Base-by-base conservation (phyloP, 2,329 filamentous ascomycete genomes). In the Diaporthe citri region DNA sequence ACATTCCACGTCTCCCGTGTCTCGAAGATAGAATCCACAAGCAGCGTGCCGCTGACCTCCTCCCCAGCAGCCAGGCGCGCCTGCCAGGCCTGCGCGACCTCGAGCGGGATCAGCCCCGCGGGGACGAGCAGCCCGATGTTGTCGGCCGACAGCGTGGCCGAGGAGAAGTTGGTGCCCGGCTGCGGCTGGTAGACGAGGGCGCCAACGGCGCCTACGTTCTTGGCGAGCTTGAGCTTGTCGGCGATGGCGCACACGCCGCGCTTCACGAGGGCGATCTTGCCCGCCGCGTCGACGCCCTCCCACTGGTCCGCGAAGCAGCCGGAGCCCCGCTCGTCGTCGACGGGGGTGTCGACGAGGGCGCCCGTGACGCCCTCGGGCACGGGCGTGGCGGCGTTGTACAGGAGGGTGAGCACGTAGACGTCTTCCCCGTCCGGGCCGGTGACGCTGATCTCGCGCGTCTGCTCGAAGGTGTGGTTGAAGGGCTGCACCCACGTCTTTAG, bases 141-240 rank as follows among this genome's bases (percentile, higher is more conserved):
- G 13, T 79, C 78, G 2, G 82, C 82, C 41, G 87, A 87, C 4
- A 91, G 82, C 0, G 89, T 91, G n/a, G 88, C 89, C 57, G 83
- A 82, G 9, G 87, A 80, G 12, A 80, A 76, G 62, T 72, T 67
- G 3, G 69, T 77, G 3, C 87, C 88, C 81, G 82, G 41, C 80
- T 83, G 85, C 76, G 93, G 91, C 86, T 94, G 90, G 81, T 91
- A 93, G 67, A 94, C 86, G 41, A 94, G 82, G 0, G 88, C 85
- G 55, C 82, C 86, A 2, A 84, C 55, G 3, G 86, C 87, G 56
- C 86, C 86, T 13, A 84, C 80, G 12, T 82, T 80, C 79, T 82
- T 85, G 39, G 86, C 86, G 6, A 87, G 80, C 78, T 83, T 84
- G 43, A 87, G 81, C 79, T 88, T 88, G 52, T 85, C 83, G 0